Conservation (phyloP, 441 rosid genomes). For the Aleurites moluccanus region DNA sequence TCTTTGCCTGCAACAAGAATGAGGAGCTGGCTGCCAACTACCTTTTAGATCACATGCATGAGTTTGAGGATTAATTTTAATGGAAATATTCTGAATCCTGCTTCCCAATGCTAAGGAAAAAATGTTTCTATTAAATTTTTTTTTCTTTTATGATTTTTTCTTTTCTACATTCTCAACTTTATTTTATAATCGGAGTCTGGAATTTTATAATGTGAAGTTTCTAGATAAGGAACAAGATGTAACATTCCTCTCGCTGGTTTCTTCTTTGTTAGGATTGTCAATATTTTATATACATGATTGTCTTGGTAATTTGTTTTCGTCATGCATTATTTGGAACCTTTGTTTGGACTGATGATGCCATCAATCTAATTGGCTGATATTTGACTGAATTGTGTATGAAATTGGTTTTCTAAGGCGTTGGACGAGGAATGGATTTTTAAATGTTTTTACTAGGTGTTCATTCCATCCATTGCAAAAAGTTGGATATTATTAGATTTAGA, state of each 20-base stretch:
- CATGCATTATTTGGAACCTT: neutral
- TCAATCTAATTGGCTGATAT: too few species aligned
- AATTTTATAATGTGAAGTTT: conserved; percentile 25
- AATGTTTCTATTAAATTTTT: too few species aligned
- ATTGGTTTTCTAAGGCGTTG: too few species aligned
- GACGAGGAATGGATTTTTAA: too few species aligned
- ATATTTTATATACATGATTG: conserved; percentile 8
- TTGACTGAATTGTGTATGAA: too few species aligned
- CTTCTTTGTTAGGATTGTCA: conserved; percentile 20
- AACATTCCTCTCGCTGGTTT: conserved; percentile 19
- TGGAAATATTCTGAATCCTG: conserved; percentile 18
- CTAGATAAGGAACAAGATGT: conserved; percentile 30
- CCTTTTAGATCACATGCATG: conserved; percentile 90
- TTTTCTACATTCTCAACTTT: neutral
- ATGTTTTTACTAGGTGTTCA: too few species aligned
- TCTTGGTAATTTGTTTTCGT: neutral
- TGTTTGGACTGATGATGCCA: too few species aligned
- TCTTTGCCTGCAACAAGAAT: conserved; percentile 94
- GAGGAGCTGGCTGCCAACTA: conserved; percentile 96
- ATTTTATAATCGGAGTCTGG: conserved; percentile 21
- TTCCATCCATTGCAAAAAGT: too few species aligned
- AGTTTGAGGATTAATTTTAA: conserved; percentile 59
- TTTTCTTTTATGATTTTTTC: neutral
- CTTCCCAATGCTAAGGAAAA: neutral
- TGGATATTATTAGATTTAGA: too few species aligned